Base-by-base conservation (phyloP, 2,329 filamentous ascomycete species). In the Curvularia sp. region DNA sequence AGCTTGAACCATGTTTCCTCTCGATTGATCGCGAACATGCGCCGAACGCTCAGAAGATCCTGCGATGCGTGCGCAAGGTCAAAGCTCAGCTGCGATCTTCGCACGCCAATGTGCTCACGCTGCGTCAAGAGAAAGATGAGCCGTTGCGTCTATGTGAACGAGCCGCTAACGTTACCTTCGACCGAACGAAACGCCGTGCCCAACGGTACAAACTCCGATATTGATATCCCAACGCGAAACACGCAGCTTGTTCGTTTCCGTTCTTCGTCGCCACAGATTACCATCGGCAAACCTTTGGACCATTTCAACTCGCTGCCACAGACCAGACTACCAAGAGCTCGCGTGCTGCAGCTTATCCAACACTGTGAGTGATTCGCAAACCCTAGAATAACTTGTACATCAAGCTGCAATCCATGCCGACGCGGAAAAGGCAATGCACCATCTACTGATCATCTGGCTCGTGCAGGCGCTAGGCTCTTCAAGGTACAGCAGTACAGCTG, bases 1-100 rank as follows among this genome's bases (percentile, higher is more conserved):
- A 47, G 38, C 39, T 26, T 20, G 35, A 43, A 55, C 58, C 28
- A 62, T 62, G 60, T 54, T 53, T 53, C 43, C 30, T 22, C 22
- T 28, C 33, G 47, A 39, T 48, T n/a, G 48, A 47, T 18, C n/a
- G 15, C 49, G 57, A 64, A 33, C 57, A 86, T 86, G 84, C 83
- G 81, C 69, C 77, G 75, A 62, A 85, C 83, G n/a, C 83, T 87
- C 55, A 83, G 85, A 43, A 75, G 85, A 63, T 86, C 85, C 8
- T 87, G 85, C 74, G 77, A 78, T 63, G 80, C 84, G 15, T 87
- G 85, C 66, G 84, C 83, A 42, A 85, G 79, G 65, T 78, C 82
- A 4, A 87, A 87, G 65, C 79, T 83, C 61, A 80, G 82, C 58
- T 87, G 85, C 70, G 84, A 86, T 65, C 80, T 86, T 18, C 77